Percentiles rank a stretch among this genome's conserved stretches.
Conservation (phyloP, 352 stramenopile species). For the Globisporangium abappressorium region DNA sequence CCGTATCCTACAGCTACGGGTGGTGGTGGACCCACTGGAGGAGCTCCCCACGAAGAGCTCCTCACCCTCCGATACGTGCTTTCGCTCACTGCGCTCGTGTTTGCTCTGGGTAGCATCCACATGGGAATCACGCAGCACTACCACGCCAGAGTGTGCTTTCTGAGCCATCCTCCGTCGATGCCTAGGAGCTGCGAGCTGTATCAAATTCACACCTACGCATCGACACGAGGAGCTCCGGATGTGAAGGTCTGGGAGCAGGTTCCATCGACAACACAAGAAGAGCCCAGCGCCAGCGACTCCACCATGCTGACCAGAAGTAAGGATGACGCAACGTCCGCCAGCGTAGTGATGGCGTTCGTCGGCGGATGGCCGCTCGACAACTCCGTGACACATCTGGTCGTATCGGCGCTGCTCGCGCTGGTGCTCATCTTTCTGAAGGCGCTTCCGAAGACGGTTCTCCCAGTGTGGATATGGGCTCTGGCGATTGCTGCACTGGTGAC, state of each 20-base stretch:
- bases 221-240: neutral
- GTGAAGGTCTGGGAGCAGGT: neutral
- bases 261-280: neutral
- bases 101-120: neutral
- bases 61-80: neutral
- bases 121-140: neutral
- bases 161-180: neutral
- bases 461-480: neutral
- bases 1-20: too few relatives aligned
- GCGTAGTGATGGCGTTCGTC: neutral
- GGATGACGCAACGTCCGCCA: too few relatives aligned
- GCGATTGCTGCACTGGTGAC: neutral
- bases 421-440: neutral
- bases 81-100: neutral
- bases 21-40: too few relatives aligned
- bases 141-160: neutral
- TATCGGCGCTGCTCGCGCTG: neutral
- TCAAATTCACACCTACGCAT: neutral
- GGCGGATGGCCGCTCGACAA: constrained; percentile 8
- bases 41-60: neutral
- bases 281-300: too few relatives aligned
- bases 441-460: neutral
- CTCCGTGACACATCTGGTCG: neutral
- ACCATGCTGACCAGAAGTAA: too few relatives aligned
- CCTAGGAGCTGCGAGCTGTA: neutral